phyloP scores from a whole-genome alignment of 441 rosid genomes.

The Manihot esculenta region DNA sequence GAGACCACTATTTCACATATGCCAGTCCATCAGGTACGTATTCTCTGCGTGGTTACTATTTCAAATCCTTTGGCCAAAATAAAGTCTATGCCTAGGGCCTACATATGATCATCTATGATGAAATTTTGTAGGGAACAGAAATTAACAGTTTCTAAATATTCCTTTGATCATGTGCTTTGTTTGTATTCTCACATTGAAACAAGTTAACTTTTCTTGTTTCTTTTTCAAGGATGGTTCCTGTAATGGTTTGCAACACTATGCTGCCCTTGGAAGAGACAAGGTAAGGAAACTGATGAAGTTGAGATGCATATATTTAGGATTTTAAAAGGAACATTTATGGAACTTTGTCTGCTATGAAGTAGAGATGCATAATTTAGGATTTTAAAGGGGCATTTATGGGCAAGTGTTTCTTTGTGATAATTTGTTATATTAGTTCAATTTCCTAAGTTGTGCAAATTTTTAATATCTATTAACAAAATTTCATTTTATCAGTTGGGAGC shows the following conservation, averaged over 20 bases:
- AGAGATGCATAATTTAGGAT: background rate
- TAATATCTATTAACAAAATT: slow-evolving; percentile 22
- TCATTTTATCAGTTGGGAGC: slow-evolving; percentile 77
- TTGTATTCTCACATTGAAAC: slow-evolving; percentile 6
- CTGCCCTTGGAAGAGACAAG: slow-evolving; percentile 98
- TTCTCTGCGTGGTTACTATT: slow-evolving; percentile 1
- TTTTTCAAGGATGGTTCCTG: slow-evolving; percentile 94
- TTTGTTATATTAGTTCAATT: background rate
- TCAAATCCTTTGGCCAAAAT: slow-evolving; percentile 10
- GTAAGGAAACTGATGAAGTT: slow-evolving; percentile 35
- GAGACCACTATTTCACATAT: slow-evolving; percentile 68
- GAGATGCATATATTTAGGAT: no score
- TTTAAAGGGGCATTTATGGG: slow-evolving; percentile 9
- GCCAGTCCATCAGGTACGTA: slow-evolving; percentile 90
- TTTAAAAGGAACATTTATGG: background rate
- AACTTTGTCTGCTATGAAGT: no score
- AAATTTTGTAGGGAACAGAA: background rate
- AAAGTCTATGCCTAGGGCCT: background rate
- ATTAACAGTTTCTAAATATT: background rate
- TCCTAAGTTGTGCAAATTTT: background rate
- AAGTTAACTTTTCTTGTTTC: slow-evolving; percentile 20
- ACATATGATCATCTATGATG: background rate
- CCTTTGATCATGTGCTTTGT: background rate
- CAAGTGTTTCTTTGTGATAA: background rate
- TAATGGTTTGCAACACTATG: slow-evolving; percentile 99